phyloP scores from a whole-genome alignment of 768 basidiomycete genomes.

The Galerina sulciceps region DNA sequence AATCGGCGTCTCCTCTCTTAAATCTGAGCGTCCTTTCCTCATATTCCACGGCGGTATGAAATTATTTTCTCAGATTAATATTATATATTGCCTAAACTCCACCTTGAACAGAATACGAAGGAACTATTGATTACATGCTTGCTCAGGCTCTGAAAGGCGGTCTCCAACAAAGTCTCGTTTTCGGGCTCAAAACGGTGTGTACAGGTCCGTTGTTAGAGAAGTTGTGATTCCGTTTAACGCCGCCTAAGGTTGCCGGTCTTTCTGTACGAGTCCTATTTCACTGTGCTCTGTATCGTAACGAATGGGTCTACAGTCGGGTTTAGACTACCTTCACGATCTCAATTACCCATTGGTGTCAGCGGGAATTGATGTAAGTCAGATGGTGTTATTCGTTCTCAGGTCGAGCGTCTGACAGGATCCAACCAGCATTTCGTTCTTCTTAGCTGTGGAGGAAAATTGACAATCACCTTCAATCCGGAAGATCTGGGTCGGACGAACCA shows the following conservation, averaged over 20 bases:
- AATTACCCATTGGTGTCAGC: conserved; percentile 5
- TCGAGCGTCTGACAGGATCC: too few species aligned
- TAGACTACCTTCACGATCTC: conserved; percentile 9
- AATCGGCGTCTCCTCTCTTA: too few species aligned
- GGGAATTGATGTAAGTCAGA: neutral
- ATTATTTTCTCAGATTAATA: too few species aligned
- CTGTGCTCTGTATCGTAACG: neutral
- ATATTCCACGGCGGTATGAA: too few species aligned
- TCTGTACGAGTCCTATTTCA: neutral
- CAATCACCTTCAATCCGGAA: conserved; percentile 3
- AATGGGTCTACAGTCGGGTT: neutral
- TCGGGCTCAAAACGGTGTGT: conserved; percentile 4
- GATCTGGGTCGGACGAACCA: neutral
- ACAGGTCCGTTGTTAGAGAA: neutral
- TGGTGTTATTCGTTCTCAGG: too few species aligned
- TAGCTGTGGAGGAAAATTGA: conserved; percentile 1
- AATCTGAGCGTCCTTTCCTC: too few species aligned
- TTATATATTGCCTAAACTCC: too few species aligned
- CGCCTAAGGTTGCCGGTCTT: conserved; percentile 1
- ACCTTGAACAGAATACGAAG: neutral
- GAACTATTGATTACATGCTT: neutral
- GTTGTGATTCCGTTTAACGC: neutral
- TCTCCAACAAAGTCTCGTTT: conserved; percentile 3
- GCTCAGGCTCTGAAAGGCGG: neutral
- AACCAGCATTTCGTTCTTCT: conserved; percentile 5